These are phyloP conservation scores for Trichoderma oligosporum DNA, from an alignment of 2,329 filamentous ascomycete species.

Conservation along the genomic window DNA sequence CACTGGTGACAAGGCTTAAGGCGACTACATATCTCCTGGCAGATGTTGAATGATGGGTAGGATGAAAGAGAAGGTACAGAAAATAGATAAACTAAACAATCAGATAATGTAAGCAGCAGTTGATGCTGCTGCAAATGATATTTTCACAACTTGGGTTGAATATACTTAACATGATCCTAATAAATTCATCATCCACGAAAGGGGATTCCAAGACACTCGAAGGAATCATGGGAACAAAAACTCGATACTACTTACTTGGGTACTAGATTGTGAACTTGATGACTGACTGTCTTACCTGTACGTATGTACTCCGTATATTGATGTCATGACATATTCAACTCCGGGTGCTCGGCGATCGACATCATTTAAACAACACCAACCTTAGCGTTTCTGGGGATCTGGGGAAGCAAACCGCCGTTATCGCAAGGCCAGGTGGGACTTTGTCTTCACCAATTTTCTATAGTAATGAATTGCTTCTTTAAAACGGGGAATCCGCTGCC, in stretches of 20 bases:
- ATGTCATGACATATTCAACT: background rate
- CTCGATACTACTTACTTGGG: no score
- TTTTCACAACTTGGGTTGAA: background rate
- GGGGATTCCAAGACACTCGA: background rate
- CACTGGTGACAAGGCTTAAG: background rate
- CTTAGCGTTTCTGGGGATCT: conserved; percentile 6
- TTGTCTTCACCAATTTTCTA: background rate
- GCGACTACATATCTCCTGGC: no score
- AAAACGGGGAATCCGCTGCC: background rate
- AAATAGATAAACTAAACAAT: background rate
- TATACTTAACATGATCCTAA: no score
- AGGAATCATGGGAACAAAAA: no score
- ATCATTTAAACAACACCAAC: conserved; percentile 13
- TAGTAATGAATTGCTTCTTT: background rate
- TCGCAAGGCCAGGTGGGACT: conserved; percentile 13
- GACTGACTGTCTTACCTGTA: no score
- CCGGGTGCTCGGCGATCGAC: background rate
- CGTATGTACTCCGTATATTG: no score
- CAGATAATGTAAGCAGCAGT: background rate
- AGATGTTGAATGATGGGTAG: no score
- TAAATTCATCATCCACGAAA: background rate
- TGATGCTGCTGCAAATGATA: background rate
- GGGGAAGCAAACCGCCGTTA: conserved; percentile 12
- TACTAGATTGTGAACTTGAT: no score
- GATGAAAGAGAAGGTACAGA: background rate